phyloP scores from a whole-genome alignment of 805 yeast genomes.

The Wickerhamomyces rabaulensis region DNA sequence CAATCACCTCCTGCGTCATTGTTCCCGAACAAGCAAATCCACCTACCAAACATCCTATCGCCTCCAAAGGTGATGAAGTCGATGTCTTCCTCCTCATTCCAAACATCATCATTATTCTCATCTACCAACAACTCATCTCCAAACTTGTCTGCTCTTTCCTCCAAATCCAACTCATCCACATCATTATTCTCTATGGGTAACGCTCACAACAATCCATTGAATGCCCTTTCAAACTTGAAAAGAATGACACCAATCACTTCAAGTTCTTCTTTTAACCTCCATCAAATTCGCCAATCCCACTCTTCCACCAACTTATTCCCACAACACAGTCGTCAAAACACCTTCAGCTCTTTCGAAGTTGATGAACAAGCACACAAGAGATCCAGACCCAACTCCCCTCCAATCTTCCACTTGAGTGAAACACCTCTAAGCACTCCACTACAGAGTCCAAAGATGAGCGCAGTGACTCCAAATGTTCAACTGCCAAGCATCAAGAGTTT shows the following conservation, averaged over 20 bases:
- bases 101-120: slow-evolving; percentile 21
- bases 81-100: slow-evolving; percentile 19
- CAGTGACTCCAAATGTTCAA: slow-evolving; percentile 11
- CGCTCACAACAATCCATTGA: slow-evolving; percentile 11
- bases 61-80: slow-evolving; percentile 26
- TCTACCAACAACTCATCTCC: slow-evolving; percentile 20
- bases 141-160: slow-evolving; percentile 20
- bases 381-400: slow-evolving; percentile 46
- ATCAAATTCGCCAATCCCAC: slow-evolving; percentile 14
- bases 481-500: slow-evolving; percentile 24
- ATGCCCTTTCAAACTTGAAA: slow-evolving; percentile 21
- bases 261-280: slow-evolving; percentile 8
- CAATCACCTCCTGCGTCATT: slow-evolving; percentile 10
- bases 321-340: slow-evolving; percentile 19
- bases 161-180: slow-evolving; percentile 24
- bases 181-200: slow-evolving; percentile 19
- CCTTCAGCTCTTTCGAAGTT: not conserved
- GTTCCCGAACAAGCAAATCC: slow-evolving; percentile 19
- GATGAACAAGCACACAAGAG: slow-evolving; percentile 30
- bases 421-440: slow-evolving; percentile 46
- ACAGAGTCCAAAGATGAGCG: slow-evolving; percentile 40
- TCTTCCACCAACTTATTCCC: slow-evolving; percentile 21
- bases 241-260: slow-evolving; percentile 37
- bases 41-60: slow-evolving; percentile 23
- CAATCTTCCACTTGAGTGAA: slow-evolving; percentile 31